These are phyloP conservation scores for Penicillium pancosmium DNA, from an alignment of 495 filamentous ascomycete species.

Conservation along the genomic window DNA sequence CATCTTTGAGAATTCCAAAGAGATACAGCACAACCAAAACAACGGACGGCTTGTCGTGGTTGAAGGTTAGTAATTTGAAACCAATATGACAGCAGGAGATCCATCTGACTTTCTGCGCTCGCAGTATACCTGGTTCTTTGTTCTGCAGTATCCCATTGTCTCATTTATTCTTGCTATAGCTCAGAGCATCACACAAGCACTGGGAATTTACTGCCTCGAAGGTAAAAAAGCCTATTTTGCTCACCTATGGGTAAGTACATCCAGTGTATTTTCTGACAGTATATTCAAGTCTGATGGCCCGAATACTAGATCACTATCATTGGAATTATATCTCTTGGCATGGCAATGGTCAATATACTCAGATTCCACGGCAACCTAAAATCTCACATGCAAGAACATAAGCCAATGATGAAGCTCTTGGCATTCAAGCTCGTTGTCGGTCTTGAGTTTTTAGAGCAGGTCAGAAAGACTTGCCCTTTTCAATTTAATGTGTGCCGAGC, in stretches of 20 bases:
- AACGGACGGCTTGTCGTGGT: conserved; percentile 21
- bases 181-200: conserved; percentile 35
- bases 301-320: conserved; percentile 28
- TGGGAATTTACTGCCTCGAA: conserved; percentile 31
- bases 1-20: conserved; percentile 19
- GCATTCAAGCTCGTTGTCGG: conserved; percentile 40
- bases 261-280: background rate
- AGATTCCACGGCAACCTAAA: conserved; percentile 30
- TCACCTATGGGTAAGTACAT: conserved; percentile 34
- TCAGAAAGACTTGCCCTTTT: conserved; percentile 7
- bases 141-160: conserved; percentile 37
- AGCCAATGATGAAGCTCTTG: conserved; percentile 32
- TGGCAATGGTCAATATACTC: conserved; percentile 29
- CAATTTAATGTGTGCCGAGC: background rate
- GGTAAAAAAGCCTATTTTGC: conserved; percentile 31
- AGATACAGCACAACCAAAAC: conserved; percentile 12
- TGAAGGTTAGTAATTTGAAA: conserved; percentile 17
- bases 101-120: background rate
- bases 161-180: conserved; percentile 28
- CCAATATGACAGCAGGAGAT: background rate
- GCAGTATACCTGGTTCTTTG: conserved; percentile 26
- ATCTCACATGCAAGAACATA: conserved; percentile 19
- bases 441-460: conserved; percentile 30
- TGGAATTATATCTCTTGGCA: conserved; percentile 22
- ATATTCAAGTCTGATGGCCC: background rate